A percentile compares a stretch with the other conserved stretches of the same genome.
Evolutionary conservation across 2,329 filamentous ascomycete genomes (phyloP).

Genomic region (Cercospora nicotianae): DNA sequence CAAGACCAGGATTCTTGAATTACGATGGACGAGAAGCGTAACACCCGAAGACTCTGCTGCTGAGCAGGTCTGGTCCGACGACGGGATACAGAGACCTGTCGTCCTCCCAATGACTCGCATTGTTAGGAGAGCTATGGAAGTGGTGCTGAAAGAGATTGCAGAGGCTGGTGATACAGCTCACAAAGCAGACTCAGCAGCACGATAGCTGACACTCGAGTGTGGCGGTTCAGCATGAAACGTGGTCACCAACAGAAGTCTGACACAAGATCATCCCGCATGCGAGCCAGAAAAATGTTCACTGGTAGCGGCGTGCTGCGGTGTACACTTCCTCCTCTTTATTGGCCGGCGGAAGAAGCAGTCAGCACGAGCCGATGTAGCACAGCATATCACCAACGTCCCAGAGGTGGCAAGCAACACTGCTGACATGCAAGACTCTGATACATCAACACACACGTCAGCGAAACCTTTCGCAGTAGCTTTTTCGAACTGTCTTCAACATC

Average conservation of each 20-base stretch:
- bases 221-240: background rate
- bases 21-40: conserved; percentile 24
- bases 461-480: background rate
- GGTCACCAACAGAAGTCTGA: conserved; percentile 1
- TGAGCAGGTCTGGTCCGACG: conserved; percentile 20
- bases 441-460: background rate
- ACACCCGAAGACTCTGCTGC: conserved; percentile 20
- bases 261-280: background rate
- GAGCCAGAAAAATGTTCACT: background rate
- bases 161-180: background rate
- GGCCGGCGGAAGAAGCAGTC: conserved; percentile 2
- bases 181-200: background rate
- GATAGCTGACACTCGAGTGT: background rate
- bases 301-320: background rate
- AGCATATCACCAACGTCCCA: background rate
- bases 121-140: conserved; percentile 24
- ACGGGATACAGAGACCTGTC: conserved; percentile 22
- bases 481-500: background rate
- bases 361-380: conserved; percentile 9
- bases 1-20: conserved; percentile 25
- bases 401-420: background rate
- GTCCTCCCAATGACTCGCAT: conserved; percentile 25
- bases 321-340: background rate
- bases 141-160: conserved; percentile 20
- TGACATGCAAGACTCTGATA: background rate